Evolutionary conservation across 2,329 filamentous ascomycete species (phyloP).

Genomic region (Cytospora chrysosperma): DNA sequence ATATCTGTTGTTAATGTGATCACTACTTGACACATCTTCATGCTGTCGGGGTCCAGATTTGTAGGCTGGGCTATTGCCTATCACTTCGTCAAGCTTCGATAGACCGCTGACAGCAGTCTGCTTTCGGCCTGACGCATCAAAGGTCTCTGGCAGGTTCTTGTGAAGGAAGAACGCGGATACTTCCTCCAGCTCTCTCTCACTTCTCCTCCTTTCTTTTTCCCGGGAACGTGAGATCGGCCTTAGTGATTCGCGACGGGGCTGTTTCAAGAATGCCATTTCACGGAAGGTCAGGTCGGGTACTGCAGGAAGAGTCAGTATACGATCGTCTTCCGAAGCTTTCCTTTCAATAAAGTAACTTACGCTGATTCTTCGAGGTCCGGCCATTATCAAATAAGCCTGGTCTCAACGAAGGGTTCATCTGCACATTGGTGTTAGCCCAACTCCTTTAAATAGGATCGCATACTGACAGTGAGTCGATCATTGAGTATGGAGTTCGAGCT

Average conservation of each 20-base stretch:
- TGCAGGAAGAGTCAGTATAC: constrained; percentile 28
- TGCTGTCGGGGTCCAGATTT: neutral
- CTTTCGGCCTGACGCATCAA: constrained; percentile 18
- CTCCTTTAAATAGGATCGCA: neutral
- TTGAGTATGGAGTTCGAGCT: constrained; percentile 52
- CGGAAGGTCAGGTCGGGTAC: constrained; percentile 55
- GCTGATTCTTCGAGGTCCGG: constrained; percentile 21
- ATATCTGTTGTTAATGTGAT: neutral
- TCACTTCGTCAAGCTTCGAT: constrained; percentile 4
- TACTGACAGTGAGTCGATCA: constrained; percentile 51
- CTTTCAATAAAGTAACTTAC: neutral
- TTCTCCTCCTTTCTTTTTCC: constrained; percentile 31
- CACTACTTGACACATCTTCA: neutral
- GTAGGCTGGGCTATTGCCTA: neutral
- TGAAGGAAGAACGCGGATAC: constrained; percentile 38
- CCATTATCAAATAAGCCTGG: constrained; percentile 48
- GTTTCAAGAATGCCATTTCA: constrained; percentile 46
- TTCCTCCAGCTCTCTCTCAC: constrained; percentile 36
- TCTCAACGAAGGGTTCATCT: constrained; percentile 39
- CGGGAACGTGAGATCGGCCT: constrained; percentile 21
- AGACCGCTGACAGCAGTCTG: constrained; percentile 2
- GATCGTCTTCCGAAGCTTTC: neutral
- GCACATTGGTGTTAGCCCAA: neutral
- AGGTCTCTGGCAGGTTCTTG: neutral
- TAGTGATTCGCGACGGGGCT: constrained; percentile 20